Percentiles rank a stretch among this genome's conserved stretches.
Conservation (phyloP, 768 basidiomycete species). For the Lactifluus subvellereus region DNA sequence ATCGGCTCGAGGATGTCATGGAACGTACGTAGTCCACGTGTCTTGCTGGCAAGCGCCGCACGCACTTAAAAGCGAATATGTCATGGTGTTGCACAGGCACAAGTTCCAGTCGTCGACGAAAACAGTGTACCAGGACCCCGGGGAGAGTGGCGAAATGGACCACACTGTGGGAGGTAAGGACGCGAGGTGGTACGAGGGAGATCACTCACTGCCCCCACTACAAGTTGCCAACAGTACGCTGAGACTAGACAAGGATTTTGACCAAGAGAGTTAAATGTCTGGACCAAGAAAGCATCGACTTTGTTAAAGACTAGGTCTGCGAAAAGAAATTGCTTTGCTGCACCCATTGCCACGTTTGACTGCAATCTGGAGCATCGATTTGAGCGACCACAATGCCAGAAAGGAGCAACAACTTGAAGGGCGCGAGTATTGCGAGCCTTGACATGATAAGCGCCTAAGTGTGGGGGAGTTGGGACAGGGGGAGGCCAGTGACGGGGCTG, state of each 20-base stretch:
- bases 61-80: no score
- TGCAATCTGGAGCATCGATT: constrained; percentile 5
- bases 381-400: neutral
- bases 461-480: neutral
- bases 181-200: neutral
- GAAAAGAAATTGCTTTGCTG: neutral
- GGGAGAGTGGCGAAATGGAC: neutral
- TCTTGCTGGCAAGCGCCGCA: no score
- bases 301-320: no score
- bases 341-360: constrained; percentile 1
- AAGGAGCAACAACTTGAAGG: neutral
- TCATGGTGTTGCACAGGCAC: no score
- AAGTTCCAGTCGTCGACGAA: neutral
- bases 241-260: constrained; percentile 12
- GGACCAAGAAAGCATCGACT: neutral
- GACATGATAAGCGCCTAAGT: neutral
- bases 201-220: constrained; percentile 1
- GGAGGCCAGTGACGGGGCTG: neutral
- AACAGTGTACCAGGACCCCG: neutral
- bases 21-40: no score
- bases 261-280: constrained; percentile 7
- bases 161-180: neutral
- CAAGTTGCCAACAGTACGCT: constrained; percentile 12
- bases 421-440: neutral
- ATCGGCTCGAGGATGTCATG: no score